These are phyloP conservation scores for Boletellus ananiceps DNA, from an alignment of 768 basidiomycete species.

Conservation along the genomic window DNA sequence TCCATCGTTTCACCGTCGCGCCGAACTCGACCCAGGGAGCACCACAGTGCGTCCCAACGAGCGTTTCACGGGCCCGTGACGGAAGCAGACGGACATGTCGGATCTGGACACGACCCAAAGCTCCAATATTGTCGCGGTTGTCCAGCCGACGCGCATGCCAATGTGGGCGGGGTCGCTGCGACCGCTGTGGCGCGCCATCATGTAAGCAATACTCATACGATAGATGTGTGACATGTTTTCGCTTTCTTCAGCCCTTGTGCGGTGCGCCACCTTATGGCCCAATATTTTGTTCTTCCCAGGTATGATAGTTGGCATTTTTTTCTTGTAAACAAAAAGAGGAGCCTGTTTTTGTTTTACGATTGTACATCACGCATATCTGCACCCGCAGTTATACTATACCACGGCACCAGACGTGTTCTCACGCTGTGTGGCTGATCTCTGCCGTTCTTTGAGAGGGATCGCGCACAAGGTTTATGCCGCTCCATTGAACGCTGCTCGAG, in stretches of 20 bases:
- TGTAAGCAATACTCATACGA: constrained; percentile 6
- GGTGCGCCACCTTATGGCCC: too few species aligned
- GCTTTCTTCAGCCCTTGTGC: neutral
- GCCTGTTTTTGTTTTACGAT: neutral
- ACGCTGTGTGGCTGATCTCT: neutral
- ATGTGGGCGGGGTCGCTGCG: neutral
- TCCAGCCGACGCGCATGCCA: too few species aligned
- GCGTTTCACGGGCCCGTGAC: constrained; percentile 32
- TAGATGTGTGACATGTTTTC: constrained; percentile 37
- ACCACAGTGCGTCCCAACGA: constrained; percentile 34
- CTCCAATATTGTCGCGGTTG: constrained; percentile 61
- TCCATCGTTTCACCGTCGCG: constrained; percentile 43
- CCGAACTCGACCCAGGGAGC: constrained; percentile 43
- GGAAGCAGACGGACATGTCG: constrained; percentile 41
- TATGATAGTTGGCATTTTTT: neutral
- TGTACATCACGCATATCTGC: neutral
- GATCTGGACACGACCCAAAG: constrained; percentile 55
- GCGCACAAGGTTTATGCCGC: too few species aligned
- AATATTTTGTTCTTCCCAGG: neutral
- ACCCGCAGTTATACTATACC: neutral
- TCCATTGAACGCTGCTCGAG: too few species aligned
- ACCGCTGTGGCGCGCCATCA: constrained; percentile 30
- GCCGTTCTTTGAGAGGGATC: neutral
- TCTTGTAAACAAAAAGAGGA: neutral
- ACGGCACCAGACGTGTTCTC: too few species aligned